A percentile compares a stretch with the other conserved stretches of the same genome.
Conservation (phyloP, 225 moss, liverwort and hornwort genomes). For the Straminergon stramineum region DNA sequence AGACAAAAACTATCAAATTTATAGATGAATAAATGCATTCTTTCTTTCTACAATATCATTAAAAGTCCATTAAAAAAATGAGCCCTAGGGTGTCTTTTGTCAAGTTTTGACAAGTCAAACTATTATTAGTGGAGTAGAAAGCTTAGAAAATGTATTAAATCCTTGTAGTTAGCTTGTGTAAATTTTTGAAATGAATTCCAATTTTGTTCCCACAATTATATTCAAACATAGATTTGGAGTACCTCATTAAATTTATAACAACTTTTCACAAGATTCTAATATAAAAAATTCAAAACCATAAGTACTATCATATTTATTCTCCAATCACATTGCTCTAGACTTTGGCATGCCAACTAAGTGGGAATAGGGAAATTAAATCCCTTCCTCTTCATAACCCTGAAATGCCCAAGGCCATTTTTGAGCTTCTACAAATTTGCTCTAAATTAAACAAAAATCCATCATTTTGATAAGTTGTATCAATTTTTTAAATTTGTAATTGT, state of each 20-base stretch:
- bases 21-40: neutral
- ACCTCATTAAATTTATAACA: fast-evolving
- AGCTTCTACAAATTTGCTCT: too few relatives aligned
- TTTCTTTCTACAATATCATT: neutral
- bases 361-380: too few relatives aligned
- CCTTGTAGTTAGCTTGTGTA: neutral
- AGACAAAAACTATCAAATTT: neutral
- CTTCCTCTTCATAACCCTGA: too few relatives aligned
- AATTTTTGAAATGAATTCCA: neutral
- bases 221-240: neutral
- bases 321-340: neutral
- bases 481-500: too few relatives aligned
- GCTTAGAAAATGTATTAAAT: neutral
- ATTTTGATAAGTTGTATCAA: too few relatives aligned
- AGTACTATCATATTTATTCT: neutral
- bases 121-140: neutral
- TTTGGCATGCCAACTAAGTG: too few relatives aligned
- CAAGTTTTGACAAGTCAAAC: neutral
- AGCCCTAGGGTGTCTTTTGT: neutral
- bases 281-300: neutral
- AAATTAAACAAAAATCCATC: too few relatives aligned
- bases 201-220: neutral
- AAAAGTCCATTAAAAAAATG: neutral
- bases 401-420: too few relatives aligned
- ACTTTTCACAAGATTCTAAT: neutral